Evolutionary conservation across 345 rosid genomes (phyloP).

Genomic region (Heritiera littoralis): DNA sequence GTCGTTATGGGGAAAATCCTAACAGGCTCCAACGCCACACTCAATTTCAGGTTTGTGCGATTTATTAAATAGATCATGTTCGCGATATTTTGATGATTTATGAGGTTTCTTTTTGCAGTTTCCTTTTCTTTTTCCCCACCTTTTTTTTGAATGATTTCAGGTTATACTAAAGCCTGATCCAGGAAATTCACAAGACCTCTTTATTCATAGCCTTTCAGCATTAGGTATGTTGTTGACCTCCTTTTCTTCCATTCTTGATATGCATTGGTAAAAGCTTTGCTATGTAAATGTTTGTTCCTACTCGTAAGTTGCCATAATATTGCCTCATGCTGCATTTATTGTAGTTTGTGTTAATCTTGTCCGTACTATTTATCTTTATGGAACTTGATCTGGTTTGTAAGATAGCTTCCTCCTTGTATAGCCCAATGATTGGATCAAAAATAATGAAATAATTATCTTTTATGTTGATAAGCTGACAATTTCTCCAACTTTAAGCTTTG

Average conservation of each 20-base stretch:
- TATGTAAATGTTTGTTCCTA: not conserved
- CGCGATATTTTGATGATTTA: not conserved
- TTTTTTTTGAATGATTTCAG: constrained; percentile 39
- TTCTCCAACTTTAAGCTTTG: not conserved
- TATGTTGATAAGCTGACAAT: not conserved
- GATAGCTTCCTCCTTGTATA: not conserved
- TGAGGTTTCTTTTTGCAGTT: not conserved
- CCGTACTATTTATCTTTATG: not conserved
- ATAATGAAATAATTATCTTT: not conserved
- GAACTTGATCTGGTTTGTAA: not conserved
- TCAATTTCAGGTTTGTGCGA: constrained; percentile 74
- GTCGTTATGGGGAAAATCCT: constrained; percentile 96
- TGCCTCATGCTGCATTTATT: not conserved
- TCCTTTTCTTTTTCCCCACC: not conserved
- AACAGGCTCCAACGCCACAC: constrained; percentile 96
- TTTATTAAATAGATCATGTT: not conserved
- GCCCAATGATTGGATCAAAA: not conserved
- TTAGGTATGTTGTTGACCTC: constrained; percentile 52
- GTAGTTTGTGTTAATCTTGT: constrained; percentile 4
- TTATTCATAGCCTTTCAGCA: constrained; percentile 84
- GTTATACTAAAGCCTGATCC: constrained; percentile 98
- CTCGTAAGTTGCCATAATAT: constrained; percentile 9
- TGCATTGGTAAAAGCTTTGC: not conserved
- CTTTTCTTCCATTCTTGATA: constrained; percentile 16
- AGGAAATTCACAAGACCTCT: constrained; percentile 92